Evolutionary conservation across 371 early-diverging fungal species (phyloP), one percentile per base, ranked within the genome.

Genomic region (Capillidium rhysosporum): DNA sequence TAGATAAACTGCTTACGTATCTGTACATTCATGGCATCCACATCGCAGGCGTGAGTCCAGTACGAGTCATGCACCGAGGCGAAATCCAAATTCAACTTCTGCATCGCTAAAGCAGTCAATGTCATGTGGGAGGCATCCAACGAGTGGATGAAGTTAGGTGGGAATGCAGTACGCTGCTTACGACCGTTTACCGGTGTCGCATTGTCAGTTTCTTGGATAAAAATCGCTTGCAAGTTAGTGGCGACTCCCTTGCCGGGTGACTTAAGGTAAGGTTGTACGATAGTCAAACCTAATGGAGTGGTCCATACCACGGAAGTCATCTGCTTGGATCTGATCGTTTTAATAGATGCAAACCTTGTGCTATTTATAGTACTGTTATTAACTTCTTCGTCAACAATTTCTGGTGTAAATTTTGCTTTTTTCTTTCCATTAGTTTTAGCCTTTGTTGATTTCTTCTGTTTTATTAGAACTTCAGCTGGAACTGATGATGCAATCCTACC

Each of bases 51-150:
- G 58, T 97, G 98, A 0, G 96, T 93, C 98, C 98, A 97, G 68
- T 89, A 97, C 61, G 88, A 88, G 66, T 97, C 98, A 68, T 97
- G 98, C 20, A 97, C 98, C 3, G 93, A 77, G 0, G 96, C 92
- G 73, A 94, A 97, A 0, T 76, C 68, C 61, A 95, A 61, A 10
- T 80, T 82, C 24, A 74, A 71, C 40, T 71, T 66, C 38, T 87
- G 75, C 67, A 93, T 94, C 40, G 79, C 80, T 14, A 89, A 71
- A 16, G 96, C 92, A 12, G 92, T 86, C 72, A 93, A 75, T 60
- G 92, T 72, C 98, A 97, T 97, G 62, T 97, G 98, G 1, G 92
- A 79, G 1, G 98, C 98, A 65, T 97, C 98, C 31, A 97, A 72
- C 1, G 92, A 92, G 68, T 97, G 98, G 57, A 97, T 84, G 65